Evolutionary conservation across 768 basidiomycete genomes (phyloP).

Genomic region (Melanogaster broomeanus): DNA sequence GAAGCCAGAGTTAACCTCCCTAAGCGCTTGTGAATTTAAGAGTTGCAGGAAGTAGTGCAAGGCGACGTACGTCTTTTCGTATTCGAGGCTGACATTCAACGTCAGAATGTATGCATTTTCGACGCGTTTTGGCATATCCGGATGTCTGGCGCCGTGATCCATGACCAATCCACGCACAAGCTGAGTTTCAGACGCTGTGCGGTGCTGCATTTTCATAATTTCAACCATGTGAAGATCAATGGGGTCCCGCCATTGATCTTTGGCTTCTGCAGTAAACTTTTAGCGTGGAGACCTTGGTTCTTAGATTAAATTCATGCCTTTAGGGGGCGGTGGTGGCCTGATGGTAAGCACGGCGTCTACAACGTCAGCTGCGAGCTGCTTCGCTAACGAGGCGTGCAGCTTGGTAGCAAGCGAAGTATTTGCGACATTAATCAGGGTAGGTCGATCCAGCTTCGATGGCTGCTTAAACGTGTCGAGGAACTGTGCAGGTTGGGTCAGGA

Average conservation of each 20-base stretch:
- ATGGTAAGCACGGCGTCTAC: constrained; percentile 95
- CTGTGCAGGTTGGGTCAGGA: constrained; percentile 43
- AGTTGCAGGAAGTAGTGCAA: constrained; percentile 16
- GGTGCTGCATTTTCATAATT: constrained; percentile 99
- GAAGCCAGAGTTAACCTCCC: constrained; percentile 99
- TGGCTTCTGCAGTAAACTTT: constrained; percentile 44
- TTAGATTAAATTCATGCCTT: constrained; percentile 45
- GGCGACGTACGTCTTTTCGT: constrained; percentile 93
- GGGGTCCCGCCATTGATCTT: constrained; percentile 78
- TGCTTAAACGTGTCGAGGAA: constrained; percentile 93
- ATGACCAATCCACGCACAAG: constrained; percentile 93
- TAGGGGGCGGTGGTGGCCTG: constrained; percentile 62
- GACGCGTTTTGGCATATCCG: constrained; percentile 98
- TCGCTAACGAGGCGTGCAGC: constrained; percentile 77
- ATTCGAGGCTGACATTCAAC: constrained; percentile 96
- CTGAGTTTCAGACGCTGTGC: constrained; percentile 95
- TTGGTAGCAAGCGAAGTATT: constrained; percentile 97
- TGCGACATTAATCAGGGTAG: constrained; percentile 91
- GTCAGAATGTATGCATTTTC: constrained; percentile 96
- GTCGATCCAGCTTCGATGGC: constrained; percentile 74
- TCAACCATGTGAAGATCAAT: constrained; percentile 99
- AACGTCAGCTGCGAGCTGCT: constrained; percentile 86
- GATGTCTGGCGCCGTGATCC: constrained; percentile 96
- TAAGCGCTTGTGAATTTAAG: constrained; percentile 36
- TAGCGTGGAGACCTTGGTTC: constrained; percentile 29